Percentiles rank a stretch among this genome's conserved stretches.
phyloP scores from a whole-genome alignment of 164 flowering plant genomes.

The Umbilicus rupestris region DNA sequence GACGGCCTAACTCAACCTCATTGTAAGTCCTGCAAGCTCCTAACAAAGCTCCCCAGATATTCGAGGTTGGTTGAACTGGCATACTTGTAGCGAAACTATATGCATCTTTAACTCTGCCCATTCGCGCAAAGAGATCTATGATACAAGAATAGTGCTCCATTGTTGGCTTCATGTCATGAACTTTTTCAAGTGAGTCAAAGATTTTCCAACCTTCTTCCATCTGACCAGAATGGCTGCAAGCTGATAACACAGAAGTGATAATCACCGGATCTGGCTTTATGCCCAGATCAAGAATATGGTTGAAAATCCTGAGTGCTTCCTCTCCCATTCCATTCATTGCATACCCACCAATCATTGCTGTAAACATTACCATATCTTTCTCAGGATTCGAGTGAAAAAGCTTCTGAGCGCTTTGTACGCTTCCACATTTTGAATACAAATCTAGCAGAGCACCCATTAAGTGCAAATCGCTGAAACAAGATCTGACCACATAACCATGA shows the following conservation, averaged over 20 bases:
- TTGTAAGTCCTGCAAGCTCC: conserved; percentile 66
- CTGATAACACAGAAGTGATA: conserved; percentile 57
- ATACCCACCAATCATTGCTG: conserved; percentile 72
- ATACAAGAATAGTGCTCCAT: conserved; percentile 75
- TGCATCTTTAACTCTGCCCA: conserved; percentile 55
- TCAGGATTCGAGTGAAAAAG: conserved; percentile 34
- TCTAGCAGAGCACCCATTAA: conserved; percentile 55
- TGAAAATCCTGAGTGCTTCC: conserved; percentile 49
- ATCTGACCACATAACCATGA: conserved; percentile 51
- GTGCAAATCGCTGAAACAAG: conserved; percentile 38
- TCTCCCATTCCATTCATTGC: conserved; percentile 80
- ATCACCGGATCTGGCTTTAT: conserved; percentile 62
- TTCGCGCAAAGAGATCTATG: conserved; percentile 74
- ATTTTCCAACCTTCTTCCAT: conserved; percentile 52
- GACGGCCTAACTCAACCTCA: conserved; percentile 48
- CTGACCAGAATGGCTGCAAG: conserved; percentile 77
- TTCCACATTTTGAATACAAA: conserved; percentile 67
- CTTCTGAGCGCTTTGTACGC: conserved; percentile 36
- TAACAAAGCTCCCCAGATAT: conserved; percentile 62
- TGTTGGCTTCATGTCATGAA: conserved; percentile 55
- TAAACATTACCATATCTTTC: conserved; percentile 68
- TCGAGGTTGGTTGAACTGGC: conserved; percentile 61
- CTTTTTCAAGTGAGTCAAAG: conserved; percentile 43
- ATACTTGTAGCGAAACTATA: conserved; percentile 44
- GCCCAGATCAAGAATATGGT: conserved; percentile 41